phyloP scores from a whole-genome alignment of 2,329 filamentous ascomycete species.

The Didymella lethalis region DNA sequence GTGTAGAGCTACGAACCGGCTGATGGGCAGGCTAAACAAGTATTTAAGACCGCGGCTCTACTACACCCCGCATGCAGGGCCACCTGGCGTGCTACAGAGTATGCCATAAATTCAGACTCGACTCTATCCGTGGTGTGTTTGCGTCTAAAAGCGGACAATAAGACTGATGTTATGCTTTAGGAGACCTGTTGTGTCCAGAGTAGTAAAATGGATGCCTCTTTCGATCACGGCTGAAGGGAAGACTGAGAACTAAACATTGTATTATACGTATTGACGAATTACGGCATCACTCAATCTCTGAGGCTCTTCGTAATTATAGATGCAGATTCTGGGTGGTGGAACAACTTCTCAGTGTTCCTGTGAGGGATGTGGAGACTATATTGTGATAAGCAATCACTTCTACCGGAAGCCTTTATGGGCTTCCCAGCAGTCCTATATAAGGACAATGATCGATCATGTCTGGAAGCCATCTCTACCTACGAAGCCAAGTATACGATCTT shows the following conservation, averaged over 20 bases:
- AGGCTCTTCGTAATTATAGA: background rate
- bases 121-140: background rate
- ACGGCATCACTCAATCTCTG: background rate
- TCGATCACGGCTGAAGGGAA: conserved; percentile 8
- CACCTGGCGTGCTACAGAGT: background rate
- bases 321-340: background rate
- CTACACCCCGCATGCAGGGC: conserved; percentile 39
- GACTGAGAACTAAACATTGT: background rate
- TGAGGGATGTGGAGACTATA: background rate
- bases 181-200: background rate
- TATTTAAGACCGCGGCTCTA: conserved; percentile 27
- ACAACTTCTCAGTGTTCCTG: background rate
- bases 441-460: background rate
- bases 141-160: background rate
- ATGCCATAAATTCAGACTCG: background rate
- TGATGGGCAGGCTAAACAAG: conserved; percentile 45
- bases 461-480: no score
- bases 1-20: conserved; percentile 26
- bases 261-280: background rate
- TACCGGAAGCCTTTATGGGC: conserved; percentile 2
- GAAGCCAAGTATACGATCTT: background rate
- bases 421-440: background rate
- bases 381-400: conserved; percentile 7
- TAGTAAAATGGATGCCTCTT: background rate
- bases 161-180: background rate